These are phyloP conservation scores for Plasmodium fragile DNA, from an alignment of 169 alveolate species.

Conservation along the genomic window DNA sequence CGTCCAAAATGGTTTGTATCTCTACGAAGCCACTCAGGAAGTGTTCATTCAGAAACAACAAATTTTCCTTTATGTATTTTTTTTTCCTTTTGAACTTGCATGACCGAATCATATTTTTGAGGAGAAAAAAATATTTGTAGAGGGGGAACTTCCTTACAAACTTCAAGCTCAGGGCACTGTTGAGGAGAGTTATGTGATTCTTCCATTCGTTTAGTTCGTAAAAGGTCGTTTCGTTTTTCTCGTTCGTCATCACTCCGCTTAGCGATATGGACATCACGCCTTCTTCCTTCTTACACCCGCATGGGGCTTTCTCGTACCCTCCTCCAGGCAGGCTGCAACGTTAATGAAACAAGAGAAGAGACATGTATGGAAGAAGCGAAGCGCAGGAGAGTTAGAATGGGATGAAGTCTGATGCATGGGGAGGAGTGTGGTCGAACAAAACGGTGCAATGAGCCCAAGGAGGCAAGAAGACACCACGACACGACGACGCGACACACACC, in stretches of 20 bases:
- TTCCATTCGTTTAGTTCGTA: slow-evolving; percentile 63
- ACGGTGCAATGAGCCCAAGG: background rate
- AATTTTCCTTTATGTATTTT: slow-evolving; percentile 31
- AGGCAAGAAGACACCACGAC: background rate
- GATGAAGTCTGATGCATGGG: background rate
- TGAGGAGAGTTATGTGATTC: slow-evolving; percentile 16
- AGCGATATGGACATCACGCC: slow-evolving; percentile 32
- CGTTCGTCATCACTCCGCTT: slow-evolving; percentile 55
- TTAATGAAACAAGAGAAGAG: background rate
- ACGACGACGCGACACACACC: background rate
- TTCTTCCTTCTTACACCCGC: slow-evolving; percentile 11
- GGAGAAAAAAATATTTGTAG: slow-evolving; percentile 48
- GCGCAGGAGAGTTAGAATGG: too few species aligned
- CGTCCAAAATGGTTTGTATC: slow-evolving; percentile 11
- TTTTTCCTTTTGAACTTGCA: slow-evolving; percentile 31
- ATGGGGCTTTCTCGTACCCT: slow-evolving; percentile 6
- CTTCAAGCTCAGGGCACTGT: slow-evolving; percentile 31
- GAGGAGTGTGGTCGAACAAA: background rate
- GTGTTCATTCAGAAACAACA: slow-evolving; percentile 21
- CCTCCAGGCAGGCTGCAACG: slow-evolving; percentile 4
- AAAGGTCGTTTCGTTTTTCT: slow-evolving; percentile 52
- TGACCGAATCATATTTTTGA: slow-evolving; percentile 25
- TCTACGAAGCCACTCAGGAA: slow-evolving; percentile 27
- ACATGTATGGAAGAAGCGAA: too few species aligned
- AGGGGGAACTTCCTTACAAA: slow-evolving; percentile 29